Percentiles rank a stretch among this genome's conserved stretches.
Conservation (phyloP, 768 basidiomycete genomes). For the Termitomyces sp. region DNA sequence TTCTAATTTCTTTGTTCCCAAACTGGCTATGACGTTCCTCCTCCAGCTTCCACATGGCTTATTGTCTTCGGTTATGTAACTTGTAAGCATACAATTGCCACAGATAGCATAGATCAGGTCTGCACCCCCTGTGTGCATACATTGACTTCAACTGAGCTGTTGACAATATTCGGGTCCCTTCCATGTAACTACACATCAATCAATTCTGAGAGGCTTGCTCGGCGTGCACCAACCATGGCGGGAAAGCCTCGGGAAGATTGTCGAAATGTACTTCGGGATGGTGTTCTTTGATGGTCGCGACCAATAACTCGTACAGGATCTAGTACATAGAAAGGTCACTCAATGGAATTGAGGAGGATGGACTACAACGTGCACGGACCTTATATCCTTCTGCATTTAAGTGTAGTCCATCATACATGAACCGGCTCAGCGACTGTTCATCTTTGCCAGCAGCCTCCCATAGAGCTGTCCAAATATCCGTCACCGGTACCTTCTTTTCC, state of each 20-base stretch:
- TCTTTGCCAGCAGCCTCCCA: conserved; percentile 68
- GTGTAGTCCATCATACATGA: conserved; percentile 76
- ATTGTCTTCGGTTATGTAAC: neutral
- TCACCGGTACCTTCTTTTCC: conserved; percentile 49
- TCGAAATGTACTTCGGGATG: conserved; percentile 71
- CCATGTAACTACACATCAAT: neutral
- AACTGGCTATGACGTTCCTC: neutral
- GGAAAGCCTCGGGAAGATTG: conserved; percentile 51
- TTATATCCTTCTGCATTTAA: conserved; percentile 69
- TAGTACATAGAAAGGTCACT: conserved; percentile 20
- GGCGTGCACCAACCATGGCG: conserved; percentile 33
- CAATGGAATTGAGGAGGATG: neutral
- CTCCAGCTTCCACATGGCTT: neutral
- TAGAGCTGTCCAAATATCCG: conserved; percentile 72
- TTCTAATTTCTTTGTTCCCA: neutral
- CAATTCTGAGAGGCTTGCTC: neutral
- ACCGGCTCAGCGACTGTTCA: conserved; percentile 44
- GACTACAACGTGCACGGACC: conserved; percentile 33
- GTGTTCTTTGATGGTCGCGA: conserved; percentile 45
- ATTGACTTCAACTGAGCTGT: neutral
- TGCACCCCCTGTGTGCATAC: neutral
- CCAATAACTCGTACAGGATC: conserved; percentile 63
- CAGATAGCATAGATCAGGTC: neutral
- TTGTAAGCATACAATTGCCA: neutral
- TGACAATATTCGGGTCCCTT: neutral